Evolutionary conservation across 164 flowering plant species (phyloP).

Genomic region (Nymphaea colorata): DNA sequence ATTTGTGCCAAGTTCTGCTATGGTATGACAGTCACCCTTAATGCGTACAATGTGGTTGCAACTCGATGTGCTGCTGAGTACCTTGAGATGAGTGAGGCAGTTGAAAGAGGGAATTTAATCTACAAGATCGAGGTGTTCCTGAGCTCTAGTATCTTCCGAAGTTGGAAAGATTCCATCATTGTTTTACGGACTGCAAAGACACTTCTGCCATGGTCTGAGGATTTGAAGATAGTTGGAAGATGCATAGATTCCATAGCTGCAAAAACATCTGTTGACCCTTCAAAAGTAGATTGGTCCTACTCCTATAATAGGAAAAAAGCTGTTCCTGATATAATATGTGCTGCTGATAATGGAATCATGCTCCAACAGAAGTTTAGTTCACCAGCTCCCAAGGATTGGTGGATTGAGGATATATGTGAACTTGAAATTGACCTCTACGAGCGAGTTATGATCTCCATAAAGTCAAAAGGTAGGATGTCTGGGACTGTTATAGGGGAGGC

Average conservation of each 20-base stretch:
- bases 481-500: constrained; percentile 69
- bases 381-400: constrained; percentile 76
- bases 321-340: neutral
- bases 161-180: constrained; percentile 91
- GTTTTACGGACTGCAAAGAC: constrained; percentile 70
- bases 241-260: constrained; percentile 85
- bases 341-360: constrained; percentile 12
- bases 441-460: constrained; percentile 60
- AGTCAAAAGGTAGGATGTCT: constrained; percentile 76
- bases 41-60: constrained; percentile 82
- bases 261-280: constrained; percentile 71
- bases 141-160: constrained; percentile 63
- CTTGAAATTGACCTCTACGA: constrained; percentile 70
- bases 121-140: constrained; percentile 82
- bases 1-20: constrained; percentile 90
- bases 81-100: constrained; percentile 59
- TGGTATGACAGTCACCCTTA: constrained; percentile 82
- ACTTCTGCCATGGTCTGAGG: constrained; percentile 72
- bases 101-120: constrained; percentile 63
- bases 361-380: constrained; percentile 16
- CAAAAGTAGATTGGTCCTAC: constrained; percentile 63
- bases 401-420: constrained; percentile 90
- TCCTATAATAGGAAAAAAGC: constrained; percentile 44
- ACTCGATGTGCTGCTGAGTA: constrained; percentile 56
- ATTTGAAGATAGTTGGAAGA: constrained; percentile 67